Percentiles rank a stretch among this genome's conserved stretches.
Conservation (phyloP, 805 yeast genomes). For the Candida ipomoeae region DNA sequence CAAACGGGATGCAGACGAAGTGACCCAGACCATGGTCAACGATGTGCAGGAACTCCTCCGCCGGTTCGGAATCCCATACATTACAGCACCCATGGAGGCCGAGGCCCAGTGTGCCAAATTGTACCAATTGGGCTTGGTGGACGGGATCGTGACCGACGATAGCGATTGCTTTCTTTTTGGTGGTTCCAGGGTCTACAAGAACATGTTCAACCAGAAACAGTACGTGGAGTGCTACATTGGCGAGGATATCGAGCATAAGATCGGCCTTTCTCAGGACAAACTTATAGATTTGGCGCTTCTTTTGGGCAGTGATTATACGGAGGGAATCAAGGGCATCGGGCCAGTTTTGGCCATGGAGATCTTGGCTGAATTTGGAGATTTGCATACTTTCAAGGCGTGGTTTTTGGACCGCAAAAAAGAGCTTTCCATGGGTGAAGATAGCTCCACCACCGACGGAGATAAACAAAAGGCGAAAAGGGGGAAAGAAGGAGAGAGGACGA, state of each 20-base stretch:
- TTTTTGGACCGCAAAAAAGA: slow-evolving; percentile 49
- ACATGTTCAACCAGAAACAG: slow-evolving; percentile 90
- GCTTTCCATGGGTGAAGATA: slow-evolving; percentile 17
- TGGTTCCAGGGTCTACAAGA: slow-evolving; percentile 76
- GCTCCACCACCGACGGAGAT: slow-evolving; percentile 25
- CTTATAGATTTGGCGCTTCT: slow-evolving; percentile 79
- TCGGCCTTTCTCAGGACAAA: slow-evolving; percentile 60
- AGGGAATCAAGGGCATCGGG: slow-evolving; percentile 89
- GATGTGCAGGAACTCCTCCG: slow-evolving; percentile 88
- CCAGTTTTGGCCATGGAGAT: slow-evolving; percentile 91
- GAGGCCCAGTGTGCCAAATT: slow-evolving; percentile 97
- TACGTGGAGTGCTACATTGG: slow-evolving; percentile 80
- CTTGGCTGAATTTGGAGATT: slow-evolving; percentile 69
- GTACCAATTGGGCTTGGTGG: slow-evolving; percentile 65
- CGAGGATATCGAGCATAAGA: slow-evolving; percentile 51
- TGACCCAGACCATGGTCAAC: slow-evolving; percentile 74
- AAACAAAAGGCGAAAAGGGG: too few relatives aligned
- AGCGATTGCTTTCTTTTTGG: slow-evolving; percentile 96
- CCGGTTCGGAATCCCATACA: slow-evolving; percentile 88
- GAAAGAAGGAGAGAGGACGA: slow-evolving; percentile 9
- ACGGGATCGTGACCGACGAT: slow-evolving; percentile 95
- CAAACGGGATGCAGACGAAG: slow-evolving; percentile 87
- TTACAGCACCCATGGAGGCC: slow-evolving; percentile 98
- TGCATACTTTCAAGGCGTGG: slow-evolving; percentile 46
- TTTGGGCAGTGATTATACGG: slow-evolving; percentile 93